A percentile compares a stretch with the other conserved stretches of the same genome.
These are phyloP conservation scores for Plectranthus barbatus DNA, from an alignment of 257 asterid species.

Conservation along the genomic window DNA sequence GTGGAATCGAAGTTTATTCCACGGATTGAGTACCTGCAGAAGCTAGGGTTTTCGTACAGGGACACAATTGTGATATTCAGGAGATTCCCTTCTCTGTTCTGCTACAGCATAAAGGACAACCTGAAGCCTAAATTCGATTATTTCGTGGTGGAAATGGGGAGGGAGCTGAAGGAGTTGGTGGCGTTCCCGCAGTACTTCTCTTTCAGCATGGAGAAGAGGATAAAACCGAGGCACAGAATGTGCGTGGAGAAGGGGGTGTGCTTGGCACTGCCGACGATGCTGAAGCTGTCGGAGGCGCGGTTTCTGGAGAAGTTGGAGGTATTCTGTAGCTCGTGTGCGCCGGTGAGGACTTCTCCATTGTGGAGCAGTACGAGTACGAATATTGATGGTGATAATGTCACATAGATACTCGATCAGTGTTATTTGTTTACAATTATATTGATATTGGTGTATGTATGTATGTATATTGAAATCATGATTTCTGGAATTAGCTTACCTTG, in stretches of 20 bases:
- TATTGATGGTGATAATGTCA: constrained; percentile 25
- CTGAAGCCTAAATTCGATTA: constrained; percentile 76
- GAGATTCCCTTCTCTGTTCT: constrained; percentile 75
- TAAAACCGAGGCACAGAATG: constrained; percentile 64
- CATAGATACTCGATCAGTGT: constrained; percentile 14
- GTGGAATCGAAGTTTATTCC: constrained; percentile 80
- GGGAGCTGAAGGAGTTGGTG: constrained; percentile 69
- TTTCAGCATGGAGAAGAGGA: constrained; percentile 81
- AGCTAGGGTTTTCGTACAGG: constrained; percentile 56
- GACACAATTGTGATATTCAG: constrained; percentile 58
- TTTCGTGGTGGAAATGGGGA: constrained; percentile 83
- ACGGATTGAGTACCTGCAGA: constrained; percentile 60
- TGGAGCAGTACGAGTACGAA: constrained; percentile 18
- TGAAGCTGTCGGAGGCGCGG: constrained; percentile 60
- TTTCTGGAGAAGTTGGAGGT: constrained; percentile 63
- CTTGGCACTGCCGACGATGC: constrained; percentile 72
- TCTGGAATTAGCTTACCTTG: too few relatives aligned
- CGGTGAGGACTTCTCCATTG: too few relatives aligned
- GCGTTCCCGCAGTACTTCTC: constrained; percentile 87
- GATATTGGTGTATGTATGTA: too few relatives aligned
- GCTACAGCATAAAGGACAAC: constrained; percentile 77
- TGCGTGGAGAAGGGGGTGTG: constrained; percentile 77
- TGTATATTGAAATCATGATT: too few relatives aligned
- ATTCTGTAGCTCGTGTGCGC: constrained; percentile 64
- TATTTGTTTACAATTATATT: constrained; percentile 16